Percentiles rank a stretch among this genome's conserved stretches.
Evolutionary conservation across 169 alveolate species (phyloP).

Genomic region (Theileria parva): DNA sequence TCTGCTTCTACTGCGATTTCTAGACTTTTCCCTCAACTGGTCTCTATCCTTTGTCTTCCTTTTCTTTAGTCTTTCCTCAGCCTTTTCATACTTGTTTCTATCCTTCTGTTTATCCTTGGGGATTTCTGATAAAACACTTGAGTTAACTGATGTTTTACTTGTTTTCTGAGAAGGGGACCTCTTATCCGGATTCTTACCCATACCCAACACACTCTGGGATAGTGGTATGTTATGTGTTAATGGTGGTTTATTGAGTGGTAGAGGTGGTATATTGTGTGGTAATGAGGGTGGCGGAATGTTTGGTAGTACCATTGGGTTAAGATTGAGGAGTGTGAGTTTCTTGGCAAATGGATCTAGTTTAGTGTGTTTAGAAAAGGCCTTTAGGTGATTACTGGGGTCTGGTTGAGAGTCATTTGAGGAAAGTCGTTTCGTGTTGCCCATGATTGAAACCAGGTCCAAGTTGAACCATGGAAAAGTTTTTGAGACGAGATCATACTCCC

Average conservation of each 20-base stretch:
- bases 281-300: background rate
- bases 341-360: background rate
- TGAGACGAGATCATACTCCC: conserved; percentile 35
- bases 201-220: background rate
- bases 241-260: background rate
- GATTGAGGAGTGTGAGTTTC: background rate
- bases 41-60: background rate
- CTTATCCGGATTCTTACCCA: background rate
- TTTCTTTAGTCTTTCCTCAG: background rate
- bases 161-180: background rate
- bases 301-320: background rate
- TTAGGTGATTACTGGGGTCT: background rate
- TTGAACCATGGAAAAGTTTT: conserved; percentile 64
- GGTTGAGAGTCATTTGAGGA: background rate
- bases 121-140: background rate
- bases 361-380: background rate
- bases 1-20: background rate
- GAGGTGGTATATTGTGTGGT: background rate
- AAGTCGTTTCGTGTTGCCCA: conserved; percentile 29
- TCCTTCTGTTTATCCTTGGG: background rate
- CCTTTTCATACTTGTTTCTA: background rate
- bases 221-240: background rate
- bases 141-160: background rate
- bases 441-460: conserved; percentile 31
- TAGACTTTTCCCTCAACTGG: background rate